Percentiles rank a stretch among this genome's conserved stretches.
phyloP scores from a whole-genome alignment of 1,284 basidiomycete species.

The Ganoderma sinense region DNA sequence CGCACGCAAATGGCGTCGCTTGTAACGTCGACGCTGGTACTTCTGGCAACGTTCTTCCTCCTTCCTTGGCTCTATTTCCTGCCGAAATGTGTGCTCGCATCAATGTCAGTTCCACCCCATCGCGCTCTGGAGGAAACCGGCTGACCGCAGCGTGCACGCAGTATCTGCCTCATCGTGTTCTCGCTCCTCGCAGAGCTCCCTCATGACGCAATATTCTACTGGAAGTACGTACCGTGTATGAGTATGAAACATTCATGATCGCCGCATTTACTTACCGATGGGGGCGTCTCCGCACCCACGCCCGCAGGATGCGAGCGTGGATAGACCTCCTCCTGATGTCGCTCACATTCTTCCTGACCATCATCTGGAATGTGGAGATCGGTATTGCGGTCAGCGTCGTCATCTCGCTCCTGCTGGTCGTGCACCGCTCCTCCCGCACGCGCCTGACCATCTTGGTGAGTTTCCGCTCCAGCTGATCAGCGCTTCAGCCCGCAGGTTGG shows the following conservation, averaged over 20 bases:
- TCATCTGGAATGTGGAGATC: slow-evolving; percentile 79
- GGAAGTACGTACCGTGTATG: slow-evolving; percentile 59
- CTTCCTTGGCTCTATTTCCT: slow-evolving; percentile 81
- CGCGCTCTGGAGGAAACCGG: background rate
- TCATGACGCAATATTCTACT: slow-evolving; percentile 86
- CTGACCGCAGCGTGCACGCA: slow-evolving; percentile 37
- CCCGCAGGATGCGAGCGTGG: slow-evolving; percentile 83
- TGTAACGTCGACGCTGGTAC: slow-evolving; percentile 76
- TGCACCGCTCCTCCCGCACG: slow-evolving; percentile 84
- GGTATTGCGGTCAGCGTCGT: slow-evolving; percentile 88
- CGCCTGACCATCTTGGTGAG: slow-evolving; percentile 74
- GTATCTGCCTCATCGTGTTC: slow-evolving; percentile 85
- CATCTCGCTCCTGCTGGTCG: slow-evolving; percentile 84
- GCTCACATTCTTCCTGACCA: slow-evolving; percentile 84
- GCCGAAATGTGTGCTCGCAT: slow-evolving; percentile 84
- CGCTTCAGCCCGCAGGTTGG: background rate
- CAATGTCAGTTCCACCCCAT: slow-evolving; percentile 60
- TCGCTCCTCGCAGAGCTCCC: slow-evolving; percentile 87
- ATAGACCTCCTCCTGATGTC: slow-evolving; percentile 85
- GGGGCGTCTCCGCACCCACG: background rate
- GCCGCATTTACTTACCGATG: background rate
- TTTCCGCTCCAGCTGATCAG: slow-evolving; percentile 14
- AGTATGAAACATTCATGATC: background rate
- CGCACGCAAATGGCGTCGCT: slow-evolving; percentile 90
- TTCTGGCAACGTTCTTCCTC: slow-evolving; percentile 89